Base-by-base conservation (phyloP, 2,329 filamentous ascomycete species). In the Pseudogymnoascus sp. region DNA sequence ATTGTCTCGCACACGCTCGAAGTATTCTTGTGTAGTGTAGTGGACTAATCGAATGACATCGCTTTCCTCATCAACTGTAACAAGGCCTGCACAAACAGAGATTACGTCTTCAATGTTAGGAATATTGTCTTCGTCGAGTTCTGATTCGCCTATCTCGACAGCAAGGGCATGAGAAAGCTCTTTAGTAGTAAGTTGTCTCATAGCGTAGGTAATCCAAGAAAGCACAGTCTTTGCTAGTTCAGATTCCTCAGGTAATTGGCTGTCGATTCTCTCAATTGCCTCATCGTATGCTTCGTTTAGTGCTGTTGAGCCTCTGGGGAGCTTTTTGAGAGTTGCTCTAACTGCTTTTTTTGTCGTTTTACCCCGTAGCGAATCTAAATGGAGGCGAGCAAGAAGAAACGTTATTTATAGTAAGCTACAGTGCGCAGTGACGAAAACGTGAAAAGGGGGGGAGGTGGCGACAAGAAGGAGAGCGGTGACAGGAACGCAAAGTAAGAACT, bases 1-100 rank as follows among this genome's bases (percentile, higher is more conserved):
- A 2, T 0, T 2, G 3, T 59, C 30, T 38, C 55, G 55, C 2
- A 35, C 2, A 7, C 22, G 2, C 22, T 14, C 5, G 39, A 72
- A 64, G 58, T 69, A 72, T 55, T 72, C 69, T 39, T 72, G 68
- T 4, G 67, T 59, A 2, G 70, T 69, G 45, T 65, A 68, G 62
- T 72, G 70, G 3, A 69, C 65, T 5, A 72, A 58, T 9, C 69
- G 64, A 22, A 70, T 61, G 14, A 59, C 16, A 3, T 59, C 7
- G 14, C 55, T 59, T 9, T 59, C 30, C 14, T 35, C 6, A 25
- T 59, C 55, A 14, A 71, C 62, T 4, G 63, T 63, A 14, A 66
- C 33, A 7, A 63, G 70, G n/a, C 66, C 66, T 36, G 64, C 49
- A 36, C 71, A 69, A 22, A 72, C 35, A 2, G 63, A 65, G 14